A percentile compares a stretch with the other conserved stretches of the same genome.
phyloP scores from a whole-genome alignment of 2,329 filamentous ascomycete species.

The Scleromitrula shiraiana region DNA sequence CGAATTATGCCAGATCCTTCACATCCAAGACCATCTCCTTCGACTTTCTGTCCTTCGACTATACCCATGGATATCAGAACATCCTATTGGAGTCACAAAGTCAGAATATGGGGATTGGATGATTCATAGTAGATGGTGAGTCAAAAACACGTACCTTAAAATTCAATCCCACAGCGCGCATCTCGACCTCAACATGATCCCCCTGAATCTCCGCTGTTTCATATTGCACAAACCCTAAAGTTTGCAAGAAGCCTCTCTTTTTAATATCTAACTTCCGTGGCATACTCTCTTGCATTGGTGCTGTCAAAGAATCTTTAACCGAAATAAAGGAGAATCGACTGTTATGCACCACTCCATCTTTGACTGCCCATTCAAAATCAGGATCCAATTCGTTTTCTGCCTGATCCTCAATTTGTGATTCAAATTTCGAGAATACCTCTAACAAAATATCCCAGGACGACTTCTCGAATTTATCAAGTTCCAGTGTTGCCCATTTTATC shows the following conservation, averaged over 20 bases:
- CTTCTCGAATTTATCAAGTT: constrained; percentile 5
- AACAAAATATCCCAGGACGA: background rate
- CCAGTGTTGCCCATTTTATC: constrained; percentile 12
- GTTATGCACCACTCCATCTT: background rate
- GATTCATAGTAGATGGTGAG: no score
- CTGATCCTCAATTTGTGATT: background rate
- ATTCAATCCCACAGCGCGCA: constrained; percentile 14
- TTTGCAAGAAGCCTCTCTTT: constrained; percentile 14
- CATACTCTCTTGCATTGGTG: no score
- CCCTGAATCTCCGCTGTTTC: background rate
- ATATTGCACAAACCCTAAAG: constrained; percentile 13
- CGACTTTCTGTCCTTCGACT: constrained; percentile 11
- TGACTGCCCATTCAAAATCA: background rate
- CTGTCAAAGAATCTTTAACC: constrained; percentile 6
- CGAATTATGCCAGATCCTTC: constrained; percentile 23
- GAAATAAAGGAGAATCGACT: background rate
- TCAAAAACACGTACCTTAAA: background rate
- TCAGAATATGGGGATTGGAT: background rate
- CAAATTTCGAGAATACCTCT: background rate
- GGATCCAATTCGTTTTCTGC: background rate
- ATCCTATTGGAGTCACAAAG: constrained; percentile 9
- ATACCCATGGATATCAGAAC: constrained; percentile 19
- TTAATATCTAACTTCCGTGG: constrained; percentile 11
- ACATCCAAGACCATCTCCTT: constrained; percentile 16
- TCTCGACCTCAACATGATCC: constrained; percentile 12